These are phyloP conservation scores for Aleurites moluccanus DNA, from an alignment of 441 rosid genomes.

Conservation along the genomic window DNA sequence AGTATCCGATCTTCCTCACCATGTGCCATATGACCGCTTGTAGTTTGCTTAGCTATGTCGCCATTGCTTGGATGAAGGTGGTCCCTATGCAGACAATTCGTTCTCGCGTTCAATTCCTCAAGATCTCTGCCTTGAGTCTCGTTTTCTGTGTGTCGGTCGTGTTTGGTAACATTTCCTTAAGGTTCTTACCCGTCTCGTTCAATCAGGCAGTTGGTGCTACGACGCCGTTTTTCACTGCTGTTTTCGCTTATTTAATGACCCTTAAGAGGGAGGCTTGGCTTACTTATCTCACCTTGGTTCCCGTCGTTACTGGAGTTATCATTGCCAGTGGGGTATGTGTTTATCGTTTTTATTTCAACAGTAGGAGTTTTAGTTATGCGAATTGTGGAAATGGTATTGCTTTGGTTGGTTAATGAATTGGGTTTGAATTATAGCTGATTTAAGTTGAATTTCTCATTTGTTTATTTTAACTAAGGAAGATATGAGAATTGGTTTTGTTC, in stretches of 20 bases:
- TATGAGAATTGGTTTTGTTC: not conserved
- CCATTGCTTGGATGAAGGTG: slow-evolving; percentile 88
- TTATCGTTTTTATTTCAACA: not conserved
- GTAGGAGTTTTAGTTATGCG: not conserved
- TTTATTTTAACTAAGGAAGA: not conserved
- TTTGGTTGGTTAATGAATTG: not conserved
- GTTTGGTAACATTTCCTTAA: slow-evolving; percentile 72
- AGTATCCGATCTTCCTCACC: slow-evolving; percentile 85
- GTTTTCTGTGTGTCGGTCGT: slow-evolving; percentile 92
- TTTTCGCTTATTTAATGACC: slow-evolving; percentile 81
- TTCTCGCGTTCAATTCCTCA: slow-evolving; percentile 70
- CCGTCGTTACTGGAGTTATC: slow-evolving; percentile 86
- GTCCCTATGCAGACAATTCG: slow-evolving; percentile 92
- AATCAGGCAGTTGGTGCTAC: slow-evolving; percentile 93
- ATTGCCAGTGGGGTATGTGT: slow-evolving; percentile 80
- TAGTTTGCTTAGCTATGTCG: slow-evolving; percentile 74
- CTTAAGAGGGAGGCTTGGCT: slow-evolving; percentile 88
- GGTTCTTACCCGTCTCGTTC: slow-evolving; percentile 81
- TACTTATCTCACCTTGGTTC: slow-evolving; percentile 74
- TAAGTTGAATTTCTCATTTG: slow-evolving; percentile 6
- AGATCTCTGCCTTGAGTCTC: slow-evolving; percentile 78
- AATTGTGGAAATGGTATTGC: slow-evolving; percentile 9
- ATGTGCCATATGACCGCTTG: slow-evolving; percentile 99
- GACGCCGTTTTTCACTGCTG: slow-evolving; percentile 89
- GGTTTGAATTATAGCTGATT: slow-evolving; percentile 1